Evolutionary conservation across 2,329 filamentous ascomycete species (phyloP), one percentile per base, ranked within the genome.

Genomic region (Sporothrix luriei): DNA sequence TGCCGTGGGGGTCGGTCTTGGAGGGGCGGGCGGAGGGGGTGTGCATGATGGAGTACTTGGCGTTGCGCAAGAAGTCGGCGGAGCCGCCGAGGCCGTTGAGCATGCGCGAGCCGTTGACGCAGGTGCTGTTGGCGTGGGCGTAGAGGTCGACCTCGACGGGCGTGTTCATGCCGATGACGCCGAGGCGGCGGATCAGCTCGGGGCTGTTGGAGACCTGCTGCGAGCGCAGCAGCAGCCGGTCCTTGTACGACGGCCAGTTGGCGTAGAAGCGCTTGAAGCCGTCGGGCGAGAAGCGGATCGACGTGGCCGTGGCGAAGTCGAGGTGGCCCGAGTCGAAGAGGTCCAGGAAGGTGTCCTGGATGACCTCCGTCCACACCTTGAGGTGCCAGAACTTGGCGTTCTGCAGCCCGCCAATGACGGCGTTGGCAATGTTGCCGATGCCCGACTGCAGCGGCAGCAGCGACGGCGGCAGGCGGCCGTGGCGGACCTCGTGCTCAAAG

Each of bases 101-200:
- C 91, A 94, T 95, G 70, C 93, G 89, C 72, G 86, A 90, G 73
- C 93, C 93, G 88, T 95, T 93, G 26, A 97, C 93, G 77, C 91
- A 94, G 68, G 93, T 97, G 72, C 86, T 90, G 87, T 97, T 97
- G 75, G 93, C 93, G 81, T 97, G 93, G 2, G 93, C 93, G 81
- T 97, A 97, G 76, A 97, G 96, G 81, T 97, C 93, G 19, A 97
- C 93, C 81, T 97, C 93, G 61, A 97, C 92, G 26, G 93, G 93
- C 0, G 93, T 97, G 85, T 97, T 97, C 93, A 97, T 97, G 78
- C 92, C 93, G 75, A 97, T 97, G 74, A 93, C 89, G 72, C 93
- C 93, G 1, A 97, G 84, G 33, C 93, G 87, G 69, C 92, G 88
- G 82, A 97, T 97, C 81, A 97, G 93, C 81, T 97, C 93, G 71